Conservation (phyloP, 192 early-diverging fungal genomes). For the Borealophlyctis nickersoniae region DNA sequence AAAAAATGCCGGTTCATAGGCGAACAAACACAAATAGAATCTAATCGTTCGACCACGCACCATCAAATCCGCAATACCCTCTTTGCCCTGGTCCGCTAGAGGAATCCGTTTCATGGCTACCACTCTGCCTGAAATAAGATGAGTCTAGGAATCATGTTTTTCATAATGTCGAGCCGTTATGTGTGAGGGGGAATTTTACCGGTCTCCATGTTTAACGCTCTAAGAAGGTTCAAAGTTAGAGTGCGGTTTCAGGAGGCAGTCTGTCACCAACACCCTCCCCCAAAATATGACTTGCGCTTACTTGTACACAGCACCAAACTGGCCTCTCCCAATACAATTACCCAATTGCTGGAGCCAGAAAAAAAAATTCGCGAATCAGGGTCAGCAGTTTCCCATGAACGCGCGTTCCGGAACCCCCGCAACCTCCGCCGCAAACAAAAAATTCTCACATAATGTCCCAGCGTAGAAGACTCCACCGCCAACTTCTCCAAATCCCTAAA, state of each 20-base stretch:
- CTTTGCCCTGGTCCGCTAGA: conserved; percentile 61
- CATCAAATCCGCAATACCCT: conserved; percentile 76
- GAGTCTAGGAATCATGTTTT: no score
- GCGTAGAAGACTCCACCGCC: conserved; percentile 33
- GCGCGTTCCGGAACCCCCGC: conserved; percentile 3
- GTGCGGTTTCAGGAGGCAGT: no score
- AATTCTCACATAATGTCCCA: conserved; percentile 39
- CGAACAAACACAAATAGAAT: background rate
- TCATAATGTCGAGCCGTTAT: no score
- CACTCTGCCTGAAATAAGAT: conserved; percentile 61
- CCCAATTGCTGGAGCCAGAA: conserved; percentile 67
- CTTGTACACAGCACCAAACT: conserved; percentile 86
- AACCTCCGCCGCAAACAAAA: conserved; percentile 10
- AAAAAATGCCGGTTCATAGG: background rate
- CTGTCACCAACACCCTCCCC: no score
- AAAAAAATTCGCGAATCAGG: conserved; percentile 35
- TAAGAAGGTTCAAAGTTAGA: no score
- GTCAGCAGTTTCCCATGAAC: conserved; percentile 46
- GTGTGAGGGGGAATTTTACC: conserved; percentile 25
- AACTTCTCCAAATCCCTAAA: background rate
- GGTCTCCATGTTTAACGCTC: conserved; percentile 17
- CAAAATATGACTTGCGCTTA: no score
- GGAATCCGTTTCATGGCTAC: conserved; percentile 85
- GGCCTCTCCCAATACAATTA: conserved; percentile 85
- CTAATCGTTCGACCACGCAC: conserved; percentile 12